Percentiles rank a stretch among this genome's conserved stretches.
phyloP scores from a whole-genome alignment of 2,329 filamentous ascomycete species.

The Aureobasidium uvarum region DNA sequence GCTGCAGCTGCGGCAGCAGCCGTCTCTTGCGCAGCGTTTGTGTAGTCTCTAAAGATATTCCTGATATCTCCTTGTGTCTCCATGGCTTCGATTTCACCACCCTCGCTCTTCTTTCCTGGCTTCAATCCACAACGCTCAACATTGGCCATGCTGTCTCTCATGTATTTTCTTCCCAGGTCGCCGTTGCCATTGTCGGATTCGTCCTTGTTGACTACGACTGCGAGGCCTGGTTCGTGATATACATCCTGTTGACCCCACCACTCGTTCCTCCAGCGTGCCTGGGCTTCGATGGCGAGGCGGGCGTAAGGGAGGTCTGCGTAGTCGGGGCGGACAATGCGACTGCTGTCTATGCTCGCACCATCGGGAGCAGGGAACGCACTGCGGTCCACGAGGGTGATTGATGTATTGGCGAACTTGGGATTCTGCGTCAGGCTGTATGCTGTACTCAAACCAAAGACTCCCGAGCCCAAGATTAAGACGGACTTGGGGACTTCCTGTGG shows the following conservation, averaged over 20 bases:
- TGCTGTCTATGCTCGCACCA: constrained; percentile 53
- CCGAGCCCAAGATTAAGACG: constrained; percentile 52
- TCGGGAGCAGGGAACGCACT: constrained; percentile 58
- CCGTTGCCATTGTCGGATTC: constrained; percentile 37
- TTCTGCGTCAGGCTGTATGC: constrained; percentile 68
- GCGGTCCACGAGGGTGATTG: constrained; percentile 59
- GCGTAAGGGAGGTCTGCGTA: constrained; percentile 80
- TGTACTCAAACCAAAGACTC: constrained; percentile 60
- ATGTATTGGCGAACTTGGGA: constrained; percentile 50
- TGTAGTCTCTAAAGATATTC: constrained; percentile 39
- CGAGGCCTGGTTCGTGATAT: constrained; percentile 68
- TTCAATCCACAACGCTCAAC: constrained; percentile 53
- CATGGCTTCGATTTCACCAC: constrained; percentile 41
- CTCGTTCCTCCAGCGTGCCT: constrained; percentile 65
- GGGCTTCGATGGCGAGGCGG: constrained; percentile 67
- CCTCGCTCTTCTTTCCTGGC: constrained; percentile 39
- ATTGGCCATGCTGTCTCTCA: constrained; percentile 60
- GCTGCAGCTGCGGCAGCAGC: neutral
- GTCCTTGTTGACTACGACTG: constrained; percentile 55
- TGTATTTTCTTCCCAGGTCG: constrained; percentile 53
- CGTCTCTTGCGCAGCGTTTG: neutral
- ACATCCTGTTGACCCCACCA: constrained; percentile 58
- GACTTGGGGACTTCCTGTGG: constrained; percentile 40
- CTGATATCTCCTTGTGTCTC: constrained; percentile 42
- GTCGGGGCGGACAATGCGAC: constrained; percentile 67